Conservation (phyloP, 805 yeast genomes). For the Sugiyamaella floridensis region DNA sequence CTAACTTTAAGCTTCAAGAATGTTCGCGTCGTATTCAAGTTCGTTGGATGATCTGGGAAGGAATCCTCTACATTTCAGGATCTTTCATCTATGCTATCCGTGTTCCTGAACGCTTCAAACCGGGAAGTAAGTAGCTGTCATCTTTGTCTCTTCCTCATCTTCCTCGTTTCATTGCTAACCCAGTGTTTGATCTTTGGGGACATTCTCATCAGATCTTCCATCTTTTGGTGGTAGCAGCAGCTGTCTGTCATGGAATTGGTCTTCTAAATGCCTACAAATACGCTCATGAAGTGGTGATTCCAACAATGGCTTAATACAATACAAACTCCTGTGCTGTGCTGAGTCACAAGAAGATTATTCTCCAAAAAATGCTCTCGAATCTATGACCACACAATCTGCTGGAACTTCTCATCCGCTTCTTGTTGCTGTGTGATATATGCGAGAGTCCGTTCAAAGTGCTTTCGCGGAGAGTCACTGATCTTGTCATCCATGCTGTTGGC, state of each 20-base stretch:
- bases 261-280: slow-evolving; percentile 47
- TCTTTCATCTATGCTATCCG: slow-evolving; percentile 73
- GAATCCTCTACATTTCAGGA: slow-evolving; percentile 66
- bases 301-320: neutral
- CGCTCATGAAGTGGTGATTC: slow-evolving; percentile 6
- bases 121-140: slow-evolving; percentile 37
- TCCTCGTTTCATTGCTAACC: neutral
- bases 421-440: slow-evolving; percentile 63
- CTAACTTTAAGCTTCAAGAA: slow-evolving; percentile 24
- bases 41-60: slow-evolving; percentile 62
- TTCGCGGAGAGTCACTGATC: slow-evolving; percentile 35
- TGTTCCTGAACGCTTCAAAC: slow-evolving; percentile 63
- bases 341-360: slow-evolving; percentile 1
- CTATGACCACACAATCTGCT: slow-evolving; percentile 36
- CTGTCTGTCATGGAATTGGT: slow-evolving; percentile 64
- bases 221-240: slow-evolving; percentile 66
- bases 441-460: slow-evolving; percentile 66
- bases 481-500: slow-evolving; percentile 28
- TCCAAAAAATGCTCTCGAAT: neutral
- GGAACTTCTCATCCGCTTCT: slow-evolving; percentile 62
- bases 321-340: neutral
- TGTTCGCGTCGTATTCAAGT: slow-evolving; percentile 49
- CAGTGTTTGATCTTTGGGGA: slow-evolving; percentile 57
- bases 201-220: slow-evolving; percentile 86
- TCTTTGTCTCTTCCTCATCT: neutral